Percentiles rank a stretch among this genome's conserved stretches.
Evolutionary conservation across 1,284 basidiomycete genomes (phyloP).

Genomic region (Ganoderma meredithae): DNA sequence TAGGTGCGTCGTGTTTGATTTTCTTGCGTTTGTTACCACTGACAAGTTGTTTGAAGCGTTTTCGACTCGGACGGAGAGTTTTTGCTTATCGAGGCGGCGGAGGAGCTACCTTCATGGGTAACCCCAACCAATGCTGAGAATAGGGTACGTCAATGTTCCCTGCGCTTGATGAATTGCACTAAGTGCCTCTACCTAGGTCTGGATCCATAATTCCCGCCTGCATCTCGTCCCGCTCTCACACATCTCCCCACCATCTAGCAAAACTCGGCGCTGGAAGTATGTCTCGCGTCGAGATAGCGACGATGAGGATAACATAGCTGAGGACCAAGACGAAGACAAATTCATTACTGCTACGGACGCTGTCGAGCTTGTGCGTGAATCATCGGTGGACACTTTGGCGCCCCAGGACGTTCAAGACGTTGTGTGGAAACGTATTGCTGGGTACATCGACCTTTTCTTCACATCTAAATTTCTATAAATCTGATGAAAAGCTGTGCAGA

Average conservation of each 20-base stretch:
- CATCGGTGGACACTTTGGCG: conserved; percentile 61
- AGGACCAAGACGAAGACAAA: conserved; percentile 56
- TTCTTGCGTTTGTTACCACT: conserved; percentile 12
- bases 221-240: conserved; percentile 87
- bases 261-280: conserved; percentile 53
- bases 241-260: conserved; percentile 68
- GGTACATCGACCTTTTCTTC: conserved; percentile 48
- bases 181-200: conserved; percentile 65
- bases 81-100: conserved; percentile 95
- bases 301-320: conserved; percentile 51
- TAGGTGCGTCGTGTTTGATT: conserved; percentile 54
- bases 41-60: conserved; percentile 53
- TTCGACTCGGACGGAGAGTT: conserved; percentile 97
- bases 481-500: conserved; percentile 45
- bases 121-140: conserved; percentile 91
- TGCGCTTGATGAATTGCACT: neutral
- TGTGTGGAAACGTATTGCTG: conserved; percentile 73
- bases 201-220: conserved; percentile 85
- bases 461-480: neutral
- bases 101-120: conserved; percentile 90
- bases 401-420: conserved; percentile 63
- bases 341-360: conserved; percentile 73
- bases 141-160: conserved; percentile 67
- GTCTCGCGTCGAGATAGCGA: conserved; percentile 54
- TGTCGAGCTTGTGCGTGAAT: conserved; percentile 66